A percentile compares a stretch with the other conserved stretches of the same genome.
These are phyloP conservation scores for Acacia acuminata DNA, from an alignment of 306 rosid species.

Conservation along the genomic window DNA sequence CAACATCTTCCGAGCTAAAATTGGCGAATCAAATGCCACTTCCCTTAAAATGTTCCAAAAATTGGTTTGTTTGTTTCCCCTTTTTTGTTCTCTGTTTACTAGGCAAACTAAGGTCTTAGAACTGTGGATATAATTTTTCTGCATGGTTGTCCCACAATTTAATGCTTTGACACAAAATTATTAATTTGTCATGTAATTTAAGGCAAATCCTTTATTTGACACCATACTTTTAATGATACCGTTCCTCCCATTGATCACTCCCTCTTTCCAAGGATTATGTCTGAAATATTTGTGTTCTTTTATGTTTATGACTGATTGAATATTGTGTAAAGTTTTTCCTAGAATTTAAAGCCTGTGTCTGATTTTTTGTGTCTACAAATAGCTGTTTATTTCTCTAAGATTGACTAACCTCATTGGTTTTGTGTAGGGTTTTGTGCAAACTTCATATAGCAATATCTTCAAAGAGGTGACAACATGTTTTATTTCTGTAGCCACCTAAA, in stretches of 20 bases:
- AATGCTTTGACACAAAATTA: conserved; percentile 13
- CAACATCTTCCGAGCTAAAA: conserved; percentile 65
- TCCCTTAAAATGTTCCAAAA: conserved; percentile 75
- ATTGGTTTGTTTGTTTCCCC: conserved; percentile 55
- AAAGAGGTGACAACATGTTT: conserved; percentile 64
- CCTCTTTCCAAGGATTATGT: not conserved
- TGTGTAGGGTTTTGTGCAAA: conserved; percentile 77
- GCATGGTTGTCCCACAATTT: not conserved
- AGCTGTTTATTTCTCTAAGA: conserved; percentile 9
- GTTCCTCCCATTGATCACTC: not conserved
- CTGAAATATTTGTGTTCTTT: too few relatives aligned
- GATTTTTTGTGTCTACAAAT: not conserved
- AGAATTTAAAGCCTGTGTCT: not conserved
- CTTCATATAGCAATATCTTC: conserved; percentile 72
- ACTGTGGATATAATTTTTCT: not conserved
- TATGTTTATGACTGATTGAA: not conserved
- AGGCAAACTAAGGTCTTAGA: not conserved
- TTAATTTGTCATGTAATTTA: not conserved
- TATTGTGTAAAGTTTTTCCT: conserved; percentile 1
- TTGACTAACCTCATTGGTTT: conserved; percentile 38
- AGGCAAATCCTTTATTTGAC: conserved; percentile 4
- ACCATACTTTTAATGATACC: not conserved
- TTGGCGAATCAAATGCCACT: conserved; percentile 82
- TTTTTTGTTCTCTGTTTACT: conserved; percentile 8
- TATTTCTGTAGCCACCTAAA: conserved; percentile 7